A percentile compares a stretch with the other conserved stretches of the same genome.
Conservation (phyloP, 441 rosid species). For the Breynia disticha region DNA sequence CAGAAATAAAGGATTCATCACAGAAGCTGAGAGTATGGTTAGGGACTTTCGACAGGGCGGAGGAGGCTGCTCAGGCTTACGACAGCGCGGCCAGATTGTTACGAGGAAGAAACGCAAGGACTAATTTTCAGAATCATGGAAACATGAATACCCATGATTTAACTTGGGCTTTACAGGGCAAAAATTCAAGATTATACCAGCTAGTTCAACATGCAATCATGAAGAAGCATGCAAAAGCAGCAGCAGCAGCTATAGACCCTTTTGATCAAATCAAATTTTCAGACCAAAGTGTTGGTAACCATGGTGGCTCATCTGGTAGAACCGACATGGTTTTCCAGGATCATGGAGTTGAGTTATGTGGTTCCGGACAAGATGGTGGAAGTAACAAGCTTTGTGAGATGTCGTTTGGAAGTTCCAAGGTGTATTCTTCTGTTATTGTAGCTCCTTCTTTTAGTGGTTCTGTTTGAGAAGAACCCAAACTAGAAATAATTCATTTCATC, state of each 20-base stretch:
- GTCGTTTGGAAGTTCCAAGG: slow-evolving; percentile 37
- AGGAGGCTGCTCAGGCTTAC: slow-evolving; percentile 44
- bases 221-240: slow-evolving; percentile 26
- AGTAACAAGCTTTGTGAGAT: slow-evolving; percentile 11
- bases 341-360: too few relatives aligned
- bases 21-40: slow-evolving; percentile 47
- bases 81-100: slow-evolving; percentile 40
- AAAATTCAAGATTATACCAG: slow-evolving; percentile 25
- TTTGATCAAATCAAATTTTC: background rate
- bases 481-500: background rate
- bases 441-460: slow-evolving; percentile 37
- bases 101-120: slow-evolving; percentile 38
- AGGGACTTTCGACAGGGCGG: slow-evolving; percentile 40
- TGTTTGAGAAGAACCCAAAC: slow-evolving; percentile 6
- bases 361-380: background rate
- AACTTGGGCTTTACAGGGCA: slow-evolving; percentile 6
- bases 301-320: too few relatives aligned
- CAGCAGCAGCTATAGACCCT: slow-evolving; percentile 1
- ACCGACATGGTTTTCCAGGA: too few relatives aligned
- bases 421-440: slow-evolving; percentile 45
- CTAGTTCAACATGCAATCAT: slow-evolving; percentile 25
- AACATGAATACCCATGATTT: slow-evolving; percentile 5
- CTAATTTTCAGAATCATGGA: slow-evolving; percentile 25
- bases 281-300: too few relatives aligned
- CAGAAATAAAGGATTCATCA: slow-evolving; percentile 42